phyloP scores from a whole-genome alignment of 169 alveolate species.

The Toxoplasma gondii region DNA sequence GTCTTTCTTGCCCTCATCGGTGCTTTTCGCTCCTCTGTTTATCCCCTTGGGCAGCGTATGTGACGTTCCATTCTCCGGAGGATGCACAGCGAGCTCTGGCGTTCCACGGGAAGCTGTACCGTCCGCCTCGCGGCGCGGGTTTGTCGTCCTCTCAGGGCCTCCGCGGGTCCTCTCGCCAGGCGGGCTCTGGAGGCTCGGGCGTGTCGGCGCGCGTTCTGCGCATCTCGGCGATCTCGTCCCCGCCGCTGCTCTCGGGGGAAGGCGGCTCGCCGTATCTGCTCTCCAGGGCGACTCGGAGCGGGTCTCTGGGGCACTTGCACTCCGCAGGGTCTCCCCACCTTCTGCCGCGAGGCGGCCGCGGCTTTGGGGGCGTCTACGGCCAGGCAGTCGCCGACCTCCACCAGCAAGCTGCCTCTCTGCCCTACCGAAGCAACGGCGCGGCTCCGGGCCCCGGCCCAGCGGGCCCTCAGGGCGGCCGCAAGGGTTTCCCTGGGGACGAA shows the following conservation, averaged over 20 bases:
- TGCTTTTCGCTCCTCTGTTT: not conserved
- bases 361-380: constrained; percentile 15
- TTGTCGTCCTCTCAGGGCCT: not conserved
- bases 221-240: not conserved
- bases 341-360: not conserved
- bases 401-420: not conserved
- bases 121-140: not conserved
- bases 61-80: not conserved
- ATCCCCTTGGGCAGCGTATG: not conserved
- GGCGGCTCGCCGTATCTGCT: constrained; percentile 10
- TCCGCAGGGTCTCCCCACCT: not conserved
- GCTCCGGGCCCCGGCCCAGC: not conserved
- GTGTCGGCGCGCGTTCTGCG: not conserved
- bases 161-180: not conserved
- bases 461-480: not conserved
- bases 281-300: not conserved
- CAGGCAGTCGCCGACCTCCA: constrained; percentile 26
- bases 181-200: not conserved
- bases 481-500: not conserved
- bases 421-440: not conserved
- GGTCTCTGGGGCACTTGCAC: not conserved
- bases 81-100: constrained; percentile 14
- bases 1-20: too few relatives aligned
- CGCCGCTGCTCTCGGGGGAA: not conserved
- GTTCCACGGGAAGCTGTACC: not conserved